Evolutionary conservation across 257 asterid genomes (phyloP), one percentile per base, ranked within the genome.

Genomic region (Capsicum pubescens): DNA sequence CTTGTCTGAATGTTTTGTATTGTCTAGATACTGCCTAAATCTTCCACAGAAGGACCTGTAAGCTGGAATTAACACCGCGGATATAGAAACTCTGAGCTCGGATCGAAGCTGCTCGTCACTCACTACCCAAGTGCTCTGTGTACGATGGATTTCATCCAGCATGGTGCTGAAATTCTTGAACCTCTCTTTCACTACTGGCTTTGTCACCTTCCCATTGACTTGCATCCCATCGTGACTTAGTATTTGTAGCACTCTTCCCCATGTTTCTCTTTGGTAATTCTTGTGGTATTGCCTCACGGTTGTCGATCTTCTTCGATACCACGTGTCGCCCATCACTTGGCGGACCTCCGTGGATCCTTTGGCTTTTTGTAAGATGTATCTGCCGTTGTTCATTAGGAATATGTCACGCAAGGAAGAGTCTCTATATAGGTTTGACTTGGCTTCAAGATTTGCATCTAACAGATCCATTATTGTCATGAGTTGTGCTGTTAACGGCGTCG

Each of bases 101-200:
- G 99, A 93, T 26, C 90, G 93, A n/a, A 95, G 98, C 88, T 95
- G 98, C 84, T 90, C 97, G 50, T 95, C 99, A 81, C 94, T 91
- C 5, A 94, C 95, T 57, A 95, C 91, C 98, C 99, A 95, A 0
- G 92, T 74, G 77, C 92, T 92, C 87, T 95, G 98, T 2, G 90
- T 61, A 70, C 90, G 81, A 80, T 88, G 92, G 26, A 95, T 95
- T 15, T 95, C 99, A 8, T 95, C 99, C 5, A 94, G 87, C 44
- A 89, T 88, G 0, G 87, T 84, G 6, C 89, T 89, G 79, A 95
- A 95, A 2, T 83, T 85, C 87, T 95, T 95, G 88, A 95, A 90
- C 70, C 98, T 88, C 70, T 95, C 98, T 84, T 93, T 95, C 2
- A 94, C 87, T 36, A 92, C 13, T 2, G 88, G 81, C 85, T 91